phyloP scores from a whole-genome alignment of 257 asterid species.

The Petrea volubilis region DNA sequence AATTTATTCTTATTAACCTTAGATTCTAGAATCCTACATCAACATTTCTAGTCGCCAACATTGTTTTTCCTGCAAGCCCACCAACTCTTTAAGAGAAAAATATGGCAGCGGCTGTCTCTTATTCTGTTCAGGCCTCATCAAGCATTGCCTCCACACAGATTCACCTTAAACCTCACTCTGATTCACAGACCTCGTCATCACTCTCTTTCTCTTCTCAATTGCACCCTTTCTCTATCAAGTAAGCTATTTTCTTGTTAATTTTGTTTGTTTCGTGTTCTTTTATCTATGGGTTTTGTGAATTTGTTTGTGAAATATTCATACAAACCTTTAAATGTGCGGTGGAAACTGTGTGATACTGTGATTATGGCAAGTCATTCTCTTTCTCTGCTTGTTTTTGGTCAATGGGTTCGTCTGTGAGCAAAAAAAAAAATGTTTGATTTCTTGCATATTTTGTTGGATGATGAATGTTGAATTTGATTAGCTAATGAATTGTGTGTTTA shows the following conservation, averaged over 20 bases:
- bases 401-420: neutral
- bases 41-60: neutral
- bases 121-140: conserved; percentile 20
- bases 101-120: conserved; percentile 51
- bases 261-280: neutral
- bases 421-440: neutral
- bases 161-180: conserved; percentile 20
- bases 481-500: neutral
- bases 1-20: no score
- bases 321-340: neutral
- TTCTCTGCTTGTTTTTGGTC: neutral
- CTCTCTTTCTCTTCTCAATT: conserved; percentile 58
- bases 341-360: neutral
- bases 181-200: conserved; percentile 31
- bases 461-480: neutral
- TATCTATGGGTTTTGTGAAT: conserved; percentile 10
- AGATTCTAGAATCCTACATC: neutral
- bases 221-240: conserved; percentile 43
- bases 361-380: neutral
- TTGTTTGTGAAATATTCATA: neutral
- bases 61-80: neutral
- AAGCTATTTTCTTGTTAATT: conserved; percentile 12
- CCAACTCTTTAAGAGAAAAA: neutral
- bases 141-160: conserved; percentile 20
- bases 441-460: neutral